These are phyloP conservation scores for Acidomyces sp. DNA, from an alignment of 495 filamentous ascomycete species.

Conservation along the genomic window DNA sequence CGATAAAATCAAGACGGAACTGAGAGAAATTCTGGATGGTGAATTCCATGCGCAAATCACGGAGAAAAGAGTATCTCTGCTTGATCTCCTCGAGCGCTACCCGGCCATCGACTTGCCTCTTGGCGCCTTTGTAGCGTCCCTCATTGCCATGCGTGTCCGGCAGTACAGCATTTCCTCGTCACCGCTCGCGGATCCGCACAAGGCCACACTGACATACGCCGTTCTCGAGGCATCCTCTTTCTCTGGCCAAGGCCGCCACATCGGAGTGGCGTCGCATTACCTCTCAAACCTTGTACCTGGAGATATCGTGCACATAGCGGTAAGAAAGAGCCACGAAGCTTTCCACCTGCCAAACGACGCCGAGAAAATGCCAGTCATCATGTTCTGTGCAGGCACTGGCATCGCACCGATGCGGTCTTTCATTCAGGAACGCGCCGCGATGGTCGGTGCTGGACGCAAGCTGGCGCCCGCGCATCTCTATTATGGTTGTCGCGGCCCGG, in stretches of 20 bases:
- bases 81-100: slow-evolving; percentile 54
- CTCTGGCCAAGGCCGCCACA: slow-evolving; percentile 10
- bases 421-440: slow-evolving; percentile 25
- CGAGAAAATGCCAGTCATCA: slow-evolving; percentile 44
- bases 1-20: slow-evolving; percentile 1
- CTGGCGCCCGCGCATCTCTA: slow-evolving; percentile 26
- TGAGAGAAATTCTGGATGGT: neutral
- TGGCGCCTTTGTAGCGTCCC: slow-evolving; percentile 51
- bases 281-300: slow-evolving; percentile 37
- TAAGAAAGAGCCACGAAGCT: slow-evolving; percentile 41
- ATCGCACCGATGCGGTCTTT: slow-evolving; percentile 27
- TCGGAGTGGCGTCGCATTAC: slow-evolving; percentile 23
- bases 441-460: slow-evolving; percentile 20
- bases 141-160: slow-evolving; percentile 63
- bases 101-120: slow-evolving; percentile 44
- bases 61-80: slow-evolving; percentile 32
- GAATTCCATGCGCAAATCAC: slow-evolving; percentile 12
- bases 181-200: slow-evolving; percentile 43
- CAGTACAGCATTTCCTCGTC: slow-evolving; percentile 75
- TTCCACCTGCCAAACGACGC: slow-evolving; percentile 52
- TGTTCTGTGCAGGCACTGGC: slow-evolving; percentile 24
- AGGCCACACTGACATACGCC: slow-evolving; percentile 54
- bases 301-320: slow-evolving; percentile 50
- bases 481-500: slow-evolving; percentile 21
- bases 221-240: slow-evolving; percentile 47